phyloP scores from a whole-genome alignment of 805 yeast genomes.

The Priceomyces medius region DNA sequence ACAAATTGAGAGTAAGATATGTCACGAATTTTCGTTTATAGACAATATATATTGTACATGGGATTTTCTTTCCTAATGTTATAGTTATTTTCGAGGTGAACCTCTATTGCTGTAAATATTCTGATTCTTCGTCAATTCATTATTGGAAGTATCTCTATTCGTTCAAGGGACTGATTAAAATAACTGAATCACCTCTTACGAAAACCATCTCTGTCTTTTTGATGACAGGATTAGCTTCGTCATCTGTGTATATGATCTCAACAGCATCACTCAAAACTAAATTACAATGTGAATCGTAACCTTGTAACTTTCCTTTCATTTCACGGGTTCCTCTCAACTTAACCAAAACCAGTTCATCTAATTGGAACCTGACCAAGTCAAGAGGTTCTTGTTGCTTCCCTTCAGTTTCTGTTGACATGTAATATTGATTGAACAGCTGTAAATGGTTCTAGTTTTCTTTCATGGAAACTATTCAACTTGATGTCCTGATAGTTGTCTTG shows the following conservation, averaged over 20 bases:
- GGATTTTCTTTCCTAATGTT: neutral
- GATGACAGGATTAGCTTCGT: slow-evolving; percentile 43
- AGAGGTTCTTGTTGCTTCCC: slow-evolving; percentile 67
- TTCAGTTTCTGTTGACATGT: neutral
- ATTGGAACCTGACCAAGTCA: slow-evolving; percentile 78
- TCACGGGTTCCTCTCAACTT: slow-evolving; percentile 95
- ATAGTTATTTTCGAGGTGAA: neutral
- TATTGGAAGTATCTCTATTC: slow-evolving; percentile 11
- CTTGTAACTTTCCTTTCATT: slow-evolving; percentile 84
- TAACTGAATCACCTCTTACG: slow-evolving; percentile 97
- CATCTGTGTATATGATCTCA: slow-evolving; percentile 70
- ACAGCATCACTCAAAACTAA: slow-evolving; percentile 90
- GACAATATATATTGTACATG: slow-evolving; percentile 5
- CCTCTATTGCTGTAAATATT: neutral
- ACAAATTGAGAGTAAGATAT: neutral
- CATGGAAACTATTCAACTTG: neutral
- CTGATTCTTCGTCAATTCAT: slow-evolving; percentile 1
- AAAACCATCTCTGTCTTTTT: slow-evolving; percentile 84
- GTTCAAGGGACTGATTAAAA: slow-evolving; percentile 59
- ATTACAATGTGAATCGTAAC: slow-evolving; percentile 95
- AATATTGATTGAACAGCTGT: neutral
- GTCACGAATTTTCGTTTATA: slow-evolving; percentile 1
- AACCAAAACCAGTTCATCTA: slow-evolving; percentile 84
- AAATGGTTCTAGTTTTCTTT: neutral
- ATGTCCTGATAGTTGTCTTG: neutral